Base-by-base conservation (phyloP, 306 rosid genomes). In the Acmispon strigosus region DNA sequence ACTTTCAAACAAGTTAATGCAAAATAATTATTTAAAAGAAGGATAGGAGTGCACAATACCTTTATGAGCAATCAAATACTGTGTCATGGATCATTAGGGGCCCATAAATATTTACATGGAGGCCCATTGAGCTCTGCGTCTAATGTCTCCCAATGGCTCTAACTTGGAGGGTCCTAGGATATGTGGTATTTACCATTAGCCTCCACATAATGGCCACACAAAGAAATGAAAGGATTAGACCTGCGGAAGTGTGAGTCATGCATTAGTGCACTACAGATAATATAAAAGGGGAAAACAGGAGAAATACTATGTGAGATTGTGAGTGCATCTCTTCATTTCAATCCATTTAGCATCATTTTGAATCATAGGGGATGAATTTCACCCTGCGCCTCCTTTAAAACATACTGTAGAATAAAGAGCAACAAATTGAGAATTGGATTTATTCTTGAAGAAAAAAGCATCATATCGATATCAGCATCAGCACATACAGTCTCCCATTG, bases 101-200 rank as follows among this genome's bases (percentile, higher is more conserved):
- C 85, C 90, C 89, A 86, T 73, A 56, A 72, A 80, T 84, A 79
- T 83, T 59, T 70, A 57, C 74, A 80, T 71, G 79, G 79, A 77
- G 69, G 76, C 72, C 82, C 77, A 76, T 82, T 81, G 83, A 78
- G 80, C 77, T 62, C 29, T 79, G 76, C n/a, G 74, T 85, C 86
- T 76, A 80, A 71, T 85, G 80, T 76, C 71, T 34, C 72, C 24
- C 68, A 72, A 81, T 86, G 91, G 87, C 67, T 76, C 83, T 80
- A 86, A 88, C 88, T 84, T 78, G 88, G 80, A 77, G 85, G 87
- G 89, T 81, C 88, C 88, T 81, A 82, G 80, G 82, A 34, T 59
- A 65, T 68, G 73, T 71, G 79, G 81, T 77, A 70, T 70, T 75
- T 76, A 79, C 84, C 82, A 78, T 84, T 88, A 84, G 84, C 81